phyloP scores from a whole-genome alignment of 495 filamentous ascomycete species.

The Lasiosphaeria miniovina region DNA sequence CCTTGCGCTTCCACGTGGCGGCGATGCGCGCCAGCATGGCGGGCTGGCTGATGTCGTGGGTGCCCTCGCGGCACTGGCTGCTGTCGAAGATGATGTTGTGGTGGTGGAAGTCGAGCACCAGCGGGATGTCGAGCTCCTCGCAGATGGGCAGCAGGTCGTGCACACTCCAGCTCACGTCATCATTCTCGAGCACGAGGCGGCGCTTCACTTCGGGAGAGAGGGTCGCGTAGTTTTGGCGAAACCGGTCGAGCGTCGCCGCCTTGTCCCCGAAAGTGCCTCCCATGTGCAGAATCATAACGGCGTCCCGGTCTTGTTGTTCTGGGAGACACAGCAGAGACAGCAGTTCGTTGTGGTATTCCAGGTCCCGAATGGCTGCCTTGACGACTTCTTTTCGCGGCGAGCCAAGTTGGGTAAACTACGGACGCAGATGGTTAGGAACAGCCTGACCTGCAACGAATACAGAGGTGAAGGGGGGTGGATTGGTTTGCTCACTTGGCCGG shows the following conservation, averaged over 20 bases:
- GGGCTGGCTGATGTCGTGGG: slow-evolving; percentile 74
- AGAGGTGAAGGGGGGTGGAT: background rate
- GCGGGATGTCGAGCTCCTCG: slow-evolving; percentile 87
- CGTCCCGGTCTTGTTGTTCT: slow-evolving; percentile 77
- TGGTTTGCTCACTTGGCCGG: slow-evolving; percentile 59
- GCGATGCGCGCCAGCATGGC: slow-evolving; percentile 57
- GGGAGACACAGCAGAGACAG: slow-evolving; percentile 74
- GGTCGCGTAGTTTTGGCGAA: slow-evolving; percentile 70
- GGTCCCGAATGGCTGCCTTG: slow-evolving; percentile 69
- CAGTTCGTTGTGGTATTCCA: slow-evolving; percentile 88
- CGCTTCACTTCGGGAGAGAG: slow-evolving; percentile 65
- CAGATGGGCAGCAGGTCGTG: slow-evolving; percentile 90
- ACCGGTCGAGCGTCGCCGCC: slow-evolving; percentile 72
- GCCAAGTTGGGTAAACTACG: slow-evolving; percentile 80
- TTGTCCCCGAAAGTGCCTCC: slow-evolving; percentile 92
- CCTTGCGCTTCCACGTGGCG: slow-evolving; percentile 82
- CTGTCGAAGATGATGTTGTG: slow-evolving; percentile 89
- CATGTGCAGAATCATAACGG: slow-evolving; percentile 94
- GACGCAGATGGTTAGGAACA: background rate
- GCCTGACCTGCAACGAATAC: background rate
- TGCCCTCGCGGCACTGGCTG: slow-evolving; percentile 74
- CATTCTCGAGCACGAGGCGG: slow-evolving; percentile 87
- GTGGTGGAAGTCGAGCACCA: slow-evolving; percentile 93
- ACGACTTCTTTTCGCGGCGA: slow-evolving; percentile 75
- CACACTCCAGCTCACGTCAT: slow-evolving; percentile 85